These are phyloP conservation scores for Fraxinus greggii DNA, from an alignment of 305 asterid genomes.

Conservation along the genomic window DNA sequence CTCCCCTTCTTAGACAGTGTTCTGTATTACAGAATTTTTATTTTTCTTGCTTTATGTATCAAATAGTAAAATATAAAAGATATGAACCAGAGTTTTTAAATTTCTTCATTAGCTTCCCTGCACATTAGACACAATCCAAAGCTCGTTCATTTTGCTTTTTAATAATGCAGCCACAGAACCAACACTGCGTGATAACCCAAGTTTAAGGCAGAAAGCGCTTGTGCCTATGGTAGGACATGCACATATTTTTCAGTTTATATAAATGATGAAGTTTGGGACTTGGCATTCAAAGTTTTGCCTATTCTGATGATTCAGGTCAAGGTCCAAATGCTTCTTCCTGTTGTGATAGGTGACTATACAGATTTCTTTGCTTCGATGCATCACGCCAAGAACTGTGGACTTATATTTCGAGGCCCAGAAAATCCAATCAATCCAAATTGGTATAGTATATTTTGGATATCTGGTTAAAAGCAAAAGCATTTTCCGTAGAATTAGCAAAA, in stretches of 20 bases:
- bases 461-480: slow-evolving; percentile 7
- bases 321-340: slow-evolving; percentile 88
- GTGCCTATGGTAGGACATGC: slow-evolving; percentile 64
- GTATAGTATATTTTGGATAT: slow-evolving; percentile 33
- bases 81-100: slow-evolving; percentile 9
- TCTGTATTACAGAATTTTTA: slow-evolving; percentile 6
- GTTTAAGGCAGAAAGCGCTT: slow-evolving; percentile 68
- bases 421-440: slow-evolving; percentile 74
- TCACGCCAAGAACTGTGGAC: slow-evolving; percentile 90
- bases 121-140: neutral
- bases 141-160: slow-evolving; percentile 18
- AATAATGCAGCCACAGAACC: slow-evolving; percentile 72
- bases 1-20: neutral
- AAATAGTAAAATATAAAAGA: slow-evolving; percentile 2
- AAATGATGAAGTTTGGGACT: slow-evolving; percentile 14
- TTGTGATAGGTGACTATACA: slow-evolving; percentile 85
- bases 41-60: neutral
- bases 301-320: slow-evolving; percentile 50
- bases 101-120: slow-evolving; percentile 1
- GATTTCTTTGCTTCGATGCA: slow-evolving; percentile 94
- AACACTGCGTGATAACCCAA: slow-evolving; percentile 64
- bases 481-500: neutral
- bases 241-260: neutral
- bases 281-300: slow-evolving; percentile 11
- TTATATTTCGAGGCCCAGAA: slow-evolving; percentile 85